These are phyloP conservation scores for Mortierella sp. DNA, from an alignment of 371 early-diverging fungal genomes.

Conservation along the genomic window DNA sequence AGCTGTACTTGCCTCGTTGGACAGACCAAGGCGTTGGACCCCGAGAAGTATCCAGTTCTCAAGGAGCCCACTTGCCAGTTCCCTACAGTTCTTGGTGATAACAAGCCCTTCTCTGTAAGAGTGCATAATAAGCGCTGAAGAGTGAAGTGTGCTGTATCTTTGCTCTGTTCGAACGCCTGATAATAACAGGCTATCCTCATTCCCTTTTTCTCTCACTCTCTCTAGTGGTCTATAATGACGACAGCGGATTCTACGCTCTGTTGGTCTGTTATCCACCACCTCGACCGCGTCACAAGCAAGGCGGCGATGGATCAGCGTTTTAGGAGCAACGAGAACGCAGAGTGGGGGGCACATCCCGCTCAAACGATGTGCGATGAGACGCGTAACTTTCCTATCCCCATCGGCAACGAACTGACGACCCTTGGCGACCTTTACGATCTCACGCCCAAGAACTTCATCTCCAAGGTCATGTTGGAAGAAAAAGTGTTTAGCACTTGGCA, in stretches of 20 bases:
- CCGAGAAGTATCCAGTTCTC: conserved; percentile 1
- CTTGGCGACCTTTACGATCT: neutral
- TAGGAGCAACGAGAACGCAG: neutral
- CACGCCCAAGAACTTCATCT: neutral
- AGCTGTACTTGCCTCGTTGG: conserved; percentile 20
- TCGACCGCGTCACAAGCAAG: neutral
- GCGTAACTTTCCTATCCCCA: neutral
- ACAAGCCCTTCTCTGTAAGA: conserved; percentile 17
- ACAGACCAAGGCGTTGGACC: neutral
- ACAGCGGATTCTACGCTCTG: neutral
- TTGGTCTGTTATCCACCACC: neutral
- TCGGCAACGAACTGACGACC: neutral
- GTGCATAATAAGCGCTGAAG: neutral
- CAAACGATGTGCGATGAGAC: neutral
- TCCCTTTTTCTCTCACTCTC: neutral
- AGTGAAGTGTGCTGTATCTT: neutral
- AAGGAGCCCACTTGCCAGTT: conserved; percentile 6
- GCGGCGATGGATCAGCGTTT: neutral
- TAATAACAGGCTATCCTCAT: no score
- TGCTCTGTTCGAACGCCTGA: neutral
- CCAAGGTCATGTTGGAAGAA: conserved; percentile 1
- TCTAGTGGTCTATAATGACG: neutral
- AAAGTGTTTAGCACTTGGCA: neutral
- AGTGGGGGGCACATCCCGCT: neutral
- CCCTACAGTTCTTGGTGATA: neutral